Base-by-base conservation (phyloP, 441 rosid genomes). In the Adansonia grandidieri region DNA sequence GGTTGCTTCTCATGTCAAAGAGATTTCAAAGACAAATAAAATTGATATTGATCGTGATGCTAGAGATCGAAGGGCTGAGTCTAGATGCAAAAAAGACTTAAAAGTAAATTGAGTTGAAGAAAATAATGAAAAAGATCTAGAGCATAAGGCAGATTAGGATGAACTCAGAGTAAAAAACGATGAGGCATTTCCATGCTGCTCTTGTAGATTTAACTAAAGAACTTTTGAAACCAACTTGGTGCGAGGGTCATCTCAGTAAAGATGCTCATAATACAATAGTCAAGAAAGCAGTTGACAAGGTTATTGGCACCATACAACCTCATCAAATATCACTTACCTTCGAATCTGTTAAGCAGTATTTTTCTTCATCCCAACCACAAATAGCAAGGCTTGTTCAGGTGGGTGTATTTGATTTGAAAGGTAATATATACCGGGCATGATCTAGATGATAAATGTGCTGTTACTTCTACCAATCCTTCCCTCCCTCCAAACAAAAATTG, bases 321-420 rank as follows among this genome's bases (percentile, higher is more conserved):
- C 89, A 82, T 77, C 93, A 92, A 77, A 87, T 90, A 79, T 97
- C 97, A 74, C 53, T 84, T 47, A 82, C 92, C 4, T n/a, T 66
- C 9, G 92, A 87, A 78, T 85, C 87, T 5, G 77, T 81, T 24
- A 87, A 88, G 80, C 95, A 88, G 53, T 94, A 91, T 86, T 92
- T 96, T 79, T 87, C 89, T 58, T 76, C 54, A 6, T 86, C 92
- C 51, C 85, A 84, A 77, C 82, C 90, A 56, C 93, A 88, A 86
- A 85, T 93, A 54, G 84, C 85, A 78, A 96, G 90, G 89, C 96
- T 94, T 79, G 89, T 94, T 9, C 92, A 92, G 97, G 98, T 96
- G 80, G 85, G 92, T 78, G 61, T 78, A 80, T 37, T 71, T 32
- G 63, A 53, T 78, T 78, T 70, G 56, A 79, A 57, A 71, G 58